A percentile compares a stretch with the other conserved stretches of the same genome.
phyloP scores from a whole-genome alignment of 176 grass and related monocot genomes.

The Echinochloa phyllopogon region DNA sequence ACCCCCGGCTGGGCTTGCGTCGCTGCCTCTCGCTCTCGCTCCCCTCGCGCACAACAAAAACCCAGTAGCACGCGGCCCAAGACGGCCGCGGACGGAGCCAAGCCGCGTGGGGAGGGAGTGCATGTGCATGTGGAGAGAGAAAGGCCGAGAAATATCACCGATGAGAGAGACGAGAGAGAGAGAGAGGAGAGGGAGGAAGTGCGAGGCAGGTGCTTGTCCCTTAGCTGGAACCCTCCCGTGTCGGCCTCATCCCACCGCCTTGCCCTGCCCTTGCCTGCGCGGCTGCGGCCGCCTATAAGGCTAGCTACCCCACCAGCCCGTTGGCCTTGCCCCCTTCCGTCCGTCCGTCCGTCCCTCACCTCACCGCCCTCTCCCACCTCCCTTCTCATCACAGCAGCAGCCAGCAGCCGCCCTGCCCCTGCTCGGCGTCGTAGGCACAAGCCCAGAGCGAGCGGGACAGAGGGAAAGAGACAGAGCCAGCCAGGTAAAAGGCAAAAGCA shows the following conservation, averaged over 20 bases:
- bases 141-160: constrained; percentile 14
- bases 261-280: neutral
- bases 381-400: neutral
- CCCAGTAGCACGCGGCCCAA: neutral
- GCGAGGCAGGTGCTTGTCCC: constrained; percentile 38
- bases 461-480: constrained; percentile 45
- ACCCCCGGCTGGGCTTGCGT: neutral
- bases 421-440: neutral
- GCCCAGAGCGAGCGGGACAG: constrained; percentile 36
- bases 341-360: constrained; percentile 5
- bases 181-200: neutral
- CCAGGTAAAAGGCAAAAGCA: constrained; percentile 61
- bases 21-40: neutral
- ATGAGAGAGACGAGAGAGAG: neutral
- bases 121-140: neutral
- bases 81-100: neutral
- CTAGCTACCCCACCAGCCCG: neutral
- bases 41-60: neutral
- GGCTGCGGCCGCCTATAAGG: constrained; percentile 30
- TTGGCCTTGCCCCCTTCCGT: neutral
- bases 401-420: constrained; percentile 7
- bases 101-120: neutral
- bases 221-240: constrained; percentile 54
- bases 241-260: constrained; percentile 40
- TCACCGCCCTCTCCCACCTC: neutral